A percentile compares a stretch with the other conserved stretches of the same genome.
Conservation (phyloP, 78 protist species). For the Polysphondylium violaceum region DNA sequence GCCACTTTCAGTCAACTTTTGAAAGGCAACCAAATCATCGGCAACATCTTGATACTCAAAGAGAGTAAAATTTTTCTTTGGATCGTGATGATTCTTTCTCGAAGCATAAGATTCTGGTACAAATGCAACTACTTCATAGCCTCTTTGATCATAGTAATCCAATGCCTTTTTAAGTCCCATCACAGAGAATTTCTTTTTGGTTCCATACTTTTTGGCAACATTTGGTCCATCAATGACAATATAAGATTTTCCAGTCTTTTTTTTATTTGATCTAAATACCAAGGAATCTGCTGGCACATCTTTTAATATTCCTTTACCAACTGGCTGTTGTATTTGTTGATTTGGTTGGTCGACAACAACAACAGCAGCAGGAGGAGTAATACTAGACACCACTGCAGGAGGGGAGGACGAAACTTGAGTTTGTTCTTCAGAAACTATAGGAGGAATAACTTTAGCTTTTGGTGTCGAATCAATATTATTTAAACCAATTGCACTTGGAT, state of each 20-base stretch:
- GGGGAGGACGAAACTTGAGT: too few relatives aligned
- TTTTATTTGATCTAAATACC: slow-evolving; percentile 17
- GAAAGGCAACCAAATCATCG: slow-evolving; percentile 22
- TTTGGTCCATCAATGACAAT: slow-evolving; percentile 87
- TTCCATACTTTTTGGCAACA: slow-evolving; percentile 59
- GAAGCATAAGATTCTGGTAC: slow-evolving; percentile 60
- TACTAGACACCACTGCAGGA: too few relatives aligned
- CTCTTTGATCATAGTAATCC: slow-evolving; percentile 64
- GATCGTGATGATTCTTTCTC: slow-evolving; percentile 12
- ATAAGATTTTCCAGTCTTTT: slow-evolving; percentile 37
- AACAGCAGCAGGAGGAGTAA: too few relatives aligned
- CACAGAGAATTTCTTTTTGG: slow-evolving; percentile 27
- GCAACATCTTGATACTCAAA: slow-evolving; percentile 42
- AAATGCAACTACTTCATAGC: slow-evolving; percentile 78
- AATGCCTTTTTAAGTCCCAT: slow-evolving; percentile 66
- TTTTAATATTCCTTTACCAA: slow-evolving; percentile 33
- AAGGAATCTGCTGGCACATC: slow-evolving; percentile 57
- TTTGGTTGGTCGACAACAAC: background rate
- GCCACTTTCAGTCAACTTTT: slow-evolving; percentile 39
- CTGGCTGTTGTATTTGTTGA: background rate
- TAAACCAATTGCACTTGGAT: background rate
- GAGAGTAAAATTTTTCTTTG: slow-evolving; percentile 32
- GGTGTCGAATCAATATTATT: background rate
- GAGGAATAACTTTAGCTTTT: background rate
- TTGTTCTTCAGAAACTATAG: background rate